A percentile compares a stretch with the other conserved stretches of the same genome.
Conservation (phyloP, 176 grass and related monocot species). For the Juncus inflexus region DNA sequence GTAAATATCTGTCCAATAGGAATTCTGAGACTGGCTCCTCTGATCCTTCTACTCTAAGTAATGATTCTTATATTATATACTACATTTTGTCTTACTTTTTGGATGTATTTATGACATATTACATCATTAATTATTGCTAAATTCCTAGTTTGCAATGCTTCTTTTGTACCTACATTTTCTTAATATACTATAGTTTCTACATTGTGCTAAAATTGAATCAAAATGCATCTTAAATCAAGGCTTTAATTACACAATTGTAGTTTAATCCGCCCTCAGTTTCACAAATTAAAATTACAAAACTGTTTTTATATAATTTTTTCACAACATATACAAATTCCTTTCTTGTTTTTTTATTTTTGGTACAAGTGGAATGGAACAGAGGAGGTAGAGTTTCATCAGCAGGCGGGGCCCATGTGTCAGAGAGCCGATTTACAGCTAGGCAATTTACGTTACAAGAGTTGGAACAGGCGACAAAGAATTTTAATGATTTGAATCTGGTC, state of each 20-base stretch:
- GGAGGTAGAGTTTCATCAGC: slow-evolving; percentile 42
- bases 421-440: slow-evolving; percentile 43
- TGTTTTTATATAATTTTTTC: no score
- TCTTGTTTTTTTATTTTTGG: background rate
- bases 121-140: no score
- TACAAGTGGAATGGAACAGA: slow-evolving; percentile 72
- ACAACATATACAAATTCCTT: no score
- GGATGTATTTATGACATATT: background rate
- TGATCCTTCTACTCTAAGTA: slow-evolving; percentile 72
- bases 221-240: no score
- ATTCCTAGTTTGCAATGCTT: no score
- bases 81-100: background rate
- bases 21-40: slow-evolving; percentile 82
- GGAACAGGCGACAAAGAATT: slow-evolving; percentile 71
- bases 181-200: no score
- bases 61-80: slow-evolving; percentile 5
- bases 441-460: slow-evolving; percentile 75
- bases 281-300: no score
- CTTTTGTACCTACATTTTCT: no score
- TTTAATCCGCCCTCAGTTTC: no score
- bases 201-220: no score
- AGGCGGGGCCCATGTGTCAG: slow-evolving; percentile 26
- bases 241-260: no score
- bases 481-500: slow-evolving; percentile 70
- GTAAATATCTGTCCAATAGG: slow-evolving; percentile 34